phyloP scores from a whole-genome alignment of 306 rosid species.

The Prunus padus region DNA sequence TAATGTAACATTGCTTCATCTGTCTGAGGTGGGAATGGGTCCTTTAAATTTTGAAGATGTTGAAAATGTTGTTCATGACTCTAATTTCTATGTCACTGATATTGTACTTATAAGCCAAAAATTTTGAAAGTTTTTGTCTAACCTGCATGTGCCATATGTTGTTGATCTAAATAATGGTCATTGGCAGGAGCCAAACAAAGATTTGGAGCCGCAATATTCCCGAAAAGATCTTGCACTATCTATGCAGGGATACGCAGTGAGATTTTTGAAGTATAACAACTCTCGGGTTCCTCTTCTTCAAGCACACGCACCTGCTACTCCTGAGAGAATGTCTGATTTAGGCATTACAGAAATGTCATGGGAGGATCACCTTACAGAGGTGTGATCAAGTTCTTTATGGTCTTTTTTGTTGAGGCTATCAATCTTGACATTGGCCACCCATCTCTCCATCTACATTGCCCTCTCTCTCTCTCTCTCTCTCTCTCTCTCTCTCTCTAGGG shows the following conservation, averaged over 20 bases:
- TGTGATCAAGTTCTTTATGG: conserved; percentile 42
- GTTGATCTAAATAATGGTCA: conserved; percentile 33
- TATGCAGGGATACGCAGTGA: conserved; percentile 68
- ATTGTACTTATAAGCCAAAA: conserved; percentile 16
- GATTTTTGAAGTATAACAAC: conserved; percentile 64
- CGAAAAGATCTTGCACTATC: conserved; percentile 32
- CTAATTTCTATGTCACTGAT: neutral
- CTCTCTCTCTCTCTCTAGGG: neutral
- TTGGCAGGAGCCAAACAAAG: conserved; percentile 61
- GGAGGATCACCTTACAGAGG: conserved; percentile 88
- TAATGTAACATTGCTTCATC: conserved; percentile 19
- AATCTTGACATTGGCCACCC: conserved; percentile 6
- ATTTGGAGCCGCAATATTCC: conserved; percentile 41
- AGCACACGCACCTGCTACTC: conserved; percentile 78
- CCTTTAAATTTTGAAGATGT: conserved; percentile 7
- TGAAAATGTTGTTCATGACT: conserved; percentile 14
- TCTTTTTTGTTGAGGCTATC: conserved; percentile 18
- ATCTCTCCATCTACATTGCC: neutral
- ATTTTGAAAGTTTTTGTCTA: conserved; percentile 8
- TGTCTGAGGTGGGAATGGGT: neutral
- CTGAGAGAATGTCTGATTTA: conserved; percentile 70
- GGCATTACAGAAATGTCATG: conserved; percentile 66
- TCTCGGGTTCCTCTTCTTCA: conserved; percentile 46
- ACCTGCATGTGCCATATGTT: conserved; percentile 17
- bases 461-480: no score